These are phyloP conservation scores for Zygotorulaspora florentina DNA, from an alignment of 805 yeast species.

Conservation along the genomic window DNA sequence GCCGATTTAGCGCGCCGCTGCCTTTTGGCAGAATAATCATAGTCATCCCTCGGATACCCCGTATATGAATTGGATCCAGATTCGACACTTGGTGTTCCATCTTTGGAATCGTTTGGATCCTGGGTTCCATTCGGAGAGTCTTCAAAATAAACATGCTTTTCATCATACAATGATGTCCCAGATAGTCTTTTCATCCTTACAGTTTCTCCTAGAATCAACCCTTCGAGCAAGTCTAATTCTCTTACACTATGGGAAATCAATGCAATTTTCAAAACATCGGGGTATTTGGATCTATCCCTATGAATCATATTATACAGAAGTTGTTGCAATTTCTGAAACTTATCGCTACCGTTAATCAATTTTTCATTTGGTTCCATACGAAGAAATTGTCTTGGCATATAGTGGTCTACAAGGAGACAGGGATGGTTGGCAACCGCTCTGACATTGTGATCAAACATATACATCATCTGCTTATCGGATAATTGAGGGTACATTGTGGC, in stretches of 20 bases:
- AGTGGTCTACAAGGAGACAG: slow-evolving; percentile 68
- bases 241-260: slow-evolving; percentile 59
- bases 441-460: slow-evolving; percentile 38
- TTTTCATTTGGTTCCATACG: slow-evolving; percentile 61
- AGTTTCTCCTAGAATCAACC: slow-evolving; percentile 67
- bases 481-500: slow-evolving; percentile 27
- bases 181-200: slow-evolving; percentile 63
- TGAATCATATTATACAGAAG: slow-evolving; percentile 31
- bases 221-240: slow-evolving; percentile 76
- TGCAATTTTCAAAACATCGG: slow-evolving; percentile 25
- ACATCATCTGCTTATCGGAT: slow-evolving; percentile 36
- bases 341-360: slow-evolving; percentile 52
- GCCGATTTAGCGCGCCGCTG: slow-evolving; percentile 12
- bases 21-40: slow-evolving; percentile 23
- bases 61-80: slow-evolving; percentile 16
- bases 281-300: slow-evolving; percentile 14
- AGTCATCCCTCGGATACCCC: slow-evolving; percentile 27
- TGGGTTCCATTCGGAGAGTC: neutral
- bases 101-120: slow-evolving; percentile 9
- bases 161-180: slow-evolving; percentile 54
- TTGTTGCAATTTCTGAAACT: slow-evolving; percentile 51
- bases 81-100: slow-evolving; percentile 10
- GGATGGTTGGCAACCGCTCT: slow-evolving; percentile 60
- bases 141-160: slow-evolving; percentile 19
- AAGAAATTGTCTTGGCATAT: slow-evolving; percentile 64